These are phyloP conservation scores for Trichosporon inkin DNA, from an alignment of 1,284 basidiomycete species.

Conservation along the genomic window DNA sequence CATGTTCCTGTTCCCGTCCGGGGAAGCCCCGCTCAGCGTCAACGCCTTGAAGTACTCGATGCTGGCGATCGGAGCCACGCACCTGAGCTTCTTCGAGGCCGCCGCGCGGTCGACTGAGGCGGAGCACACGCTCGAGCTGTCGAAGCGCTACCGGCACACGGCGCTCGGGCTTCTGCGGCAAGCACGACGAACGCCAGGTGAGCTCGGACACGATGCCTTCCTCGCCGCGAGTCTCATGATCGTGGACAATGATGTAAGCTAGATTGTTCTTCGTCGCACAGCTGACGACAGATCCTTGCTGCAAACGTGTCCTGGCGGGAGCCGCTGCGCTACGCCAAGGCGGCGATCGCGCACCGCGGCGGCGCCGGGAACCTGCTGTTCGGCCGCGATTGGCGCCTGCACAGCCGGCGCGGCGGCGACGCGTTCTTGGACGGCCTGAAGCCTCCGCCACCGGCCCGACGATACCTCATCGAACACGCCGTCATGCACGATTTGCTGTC, in stretches of 20 bases:
- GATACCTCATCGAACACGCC: slow-evolving; percentile 34
- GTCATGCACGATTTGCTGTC: slow-evolving; percentile 32
- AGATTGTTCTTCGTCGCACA: neutral
- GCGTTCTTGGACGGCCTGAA: slow-evolving; percentile 28
- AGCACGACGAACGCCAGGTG: slow-evolving; percentile 24
- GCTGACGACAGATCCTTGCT: slow-evolving; percentile 30
- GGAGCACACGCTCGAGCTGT: slow-evolving; percentile 24
- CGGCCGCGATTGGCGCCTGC: slow-evolving; percentile 19
- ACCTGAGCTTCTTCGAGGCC: slow-evolving; percentile 25
- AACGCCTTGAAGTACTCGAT: slow-evolving; percentile 35
- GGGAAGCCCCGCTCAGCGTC: slow-evolving; percentile 28
- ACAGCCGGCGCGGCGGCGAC: slow-evolving; percentile 31
- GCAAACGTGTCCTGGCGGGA: slow-evolving; percentile 37
- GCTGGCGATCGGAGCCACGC: slow-evolving; percentile 38
- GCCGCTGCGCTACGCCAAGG: slow-evolving; percentile 28
- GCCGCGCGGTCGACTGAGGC: slow-evolving; percentile 10
- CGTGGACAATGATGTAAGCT: slow-evolving; percentile 32
- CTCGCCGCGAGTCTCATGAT: slow-evolving; percentile 31
- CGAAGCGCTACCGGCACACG: slow-evolving; percentile 27
- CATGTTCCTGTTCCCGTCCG: slow-evolving; percentile 37
- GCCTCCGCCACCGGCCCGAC: slow-evolving; percentile 14
- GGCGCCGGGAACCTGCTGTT: slow-evolving; percentile 34
- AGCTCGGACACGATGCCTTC: slow-evolving; percentile 35
- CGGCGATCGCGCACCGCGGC: slow-evolving; percentile 30
- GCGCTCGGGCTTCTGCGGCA: slow-evolving; percentile 30